phyloP scores from a whole-genome alignment of 768 basidiomycete species.

The Russula griseocarnosa region DNA sequence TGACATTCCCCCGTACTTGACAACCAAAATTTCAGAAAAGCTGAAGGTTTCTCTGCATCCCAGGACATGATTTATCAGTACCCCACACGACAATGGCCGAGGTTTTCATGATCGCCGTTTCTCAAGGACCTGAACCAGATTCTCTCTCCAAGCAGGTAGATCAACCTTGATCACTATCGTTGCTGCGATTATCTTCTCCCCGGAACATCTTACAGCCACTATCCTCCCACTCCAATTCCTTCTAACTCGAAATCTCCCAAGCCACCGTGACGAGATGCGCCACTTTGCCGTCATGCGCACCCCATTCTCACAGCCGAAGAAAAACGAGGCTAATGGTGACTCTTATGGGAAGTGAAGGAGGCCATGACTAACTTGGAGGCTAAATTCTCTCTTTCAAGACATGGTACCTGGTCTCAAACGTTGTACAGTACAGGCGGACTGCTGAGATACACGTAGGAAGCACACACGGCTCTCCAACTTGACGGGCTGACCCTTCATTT shows the following conservation, averaged over 20 bases:
- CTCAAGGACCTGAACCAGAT: not conserved
- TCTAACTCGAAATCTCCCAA: not conserved
- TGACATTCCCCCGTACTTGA: not conserved
- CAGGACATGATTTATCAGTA: not conserved
- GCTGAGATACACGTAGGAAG: too few relatives aligned
- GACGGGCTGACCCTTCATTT: not conserved
- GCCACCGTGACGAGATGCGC: conserved; percentile 1
- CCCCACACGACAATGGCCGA: not conserved
- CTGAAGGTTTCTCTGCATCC: not conserved
- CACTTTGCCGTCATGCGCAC: not conserved
- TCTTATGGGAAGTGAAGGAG: too few relatives aligned
- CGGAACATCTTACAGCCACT: too few relatives aligned
- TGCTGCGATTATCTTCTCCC: too few relatives aligned
- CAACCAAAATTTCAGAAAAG: not conserved
- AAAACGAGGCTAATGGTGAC: not conserved
- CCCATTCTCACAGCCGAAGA: not conserved
- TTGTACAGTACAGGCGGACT: not conserved
- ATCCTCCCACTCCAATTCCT: not conserved
- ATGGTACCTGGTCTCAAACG: not conserved
- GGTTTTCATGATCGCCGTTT: not conserved
- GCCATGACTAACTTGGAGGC: not conserved
- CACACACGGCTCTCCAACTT: not conserved
- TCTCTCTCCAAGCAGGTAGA: not conserved
- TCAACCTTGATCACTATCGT: not conserved
- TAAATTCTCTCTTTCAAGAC: not conserved